A percentile compares a stretch with the other conserved stretches of the same genome.
phyloP scores from a whole-genome alignment of 257 asterid genomes.

The Gentiana dahurica region DNA sequence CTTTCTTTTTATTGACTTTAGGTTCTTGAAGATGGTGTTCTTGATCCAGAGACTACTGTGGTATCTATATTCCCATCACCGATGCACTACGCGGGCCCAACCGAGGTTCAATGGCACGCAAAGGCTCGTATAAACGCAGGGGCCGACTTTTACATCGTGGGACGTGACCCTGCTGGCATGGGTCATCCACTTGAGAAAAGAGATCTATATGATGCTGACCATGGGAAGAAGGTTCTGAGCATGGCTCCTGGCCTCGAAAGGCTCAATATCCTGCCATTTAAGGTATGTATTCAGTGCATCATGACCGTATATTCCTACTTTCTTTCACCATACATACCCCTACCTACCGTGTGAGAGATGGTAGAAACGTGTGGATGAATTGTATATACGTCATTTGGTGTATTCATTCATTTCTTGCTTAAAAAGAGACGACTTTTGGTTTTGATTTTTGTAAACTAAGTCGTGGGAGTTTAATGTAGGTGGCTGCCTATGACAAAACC shows the following conservation, averaged over 20 bases:
- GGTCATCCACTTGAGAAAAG: conserved; percentile 77
- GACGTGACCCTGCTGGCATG: conserved; percentile 93
- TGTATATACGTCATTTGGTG: too few species aligned
- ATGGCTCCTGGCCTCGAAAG: conserved; percentile 88
- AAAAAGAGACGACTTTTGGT: too few species aligned
- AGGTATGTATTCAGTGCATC: conserved; percentile 20
- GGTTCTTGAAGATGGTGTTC: conserved; percentile 85
- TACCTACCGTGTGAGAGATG: too few species aligned
- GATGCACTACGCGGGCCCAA: conserved; percentile 90
- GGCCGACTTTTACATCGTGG: conserved; percentile 80
- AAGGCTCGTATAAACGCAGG: conserved; percentile 85
- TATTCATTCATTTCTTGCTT: too few species aligned
- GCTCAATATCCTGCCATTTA: conserved; percentile 68
- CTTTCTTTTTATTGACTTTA: conserved; percentile 4
- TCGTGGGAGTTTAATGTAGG: conserved; percentile 29
- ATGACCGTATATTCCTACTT: too few species aligned
- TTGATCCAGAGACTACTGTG: conserved; percentile 70
- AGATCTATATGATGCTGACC: conserved; percentile 79
- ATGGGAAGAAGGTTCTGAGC: conserved; percentile 79
- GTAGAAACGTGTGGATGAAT: too few species aligned
- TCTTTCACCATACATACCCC: too few species aligned
- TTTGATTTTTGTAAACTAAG: conserved; percentile 1
- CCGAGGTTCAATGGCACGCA: conserved; percentile 96
- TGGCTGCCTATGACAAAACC: conserved; percentile 90
- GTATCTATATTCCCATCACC: conserved; percentile 84